Conservation (phyloP, 2,329 filamentous ascomycete species). For the Lojkania enalia region DNA sequence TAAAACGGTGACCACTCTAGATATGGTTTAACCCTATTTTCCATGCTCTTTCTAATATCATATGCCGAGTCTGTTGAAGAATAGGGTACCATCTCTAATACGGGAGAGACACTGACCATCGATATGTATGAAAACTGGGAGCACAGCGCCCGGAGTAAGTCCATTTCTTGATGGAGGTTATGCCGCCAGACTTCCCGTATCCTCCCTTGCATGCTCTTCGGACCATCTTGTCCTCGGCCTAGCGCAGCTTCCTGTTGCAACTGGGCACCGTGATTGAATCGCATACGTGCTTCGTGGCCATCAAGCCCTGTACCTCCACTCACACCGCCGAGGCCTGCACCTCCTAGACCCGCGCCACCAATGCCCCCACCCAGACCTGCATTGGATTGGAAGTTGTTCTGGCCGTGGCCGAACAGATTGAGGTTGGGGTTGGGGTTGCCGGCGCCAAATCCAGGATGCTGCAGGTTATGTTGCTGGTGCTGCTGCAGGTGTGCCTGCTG, state of each 20-base stretch:
- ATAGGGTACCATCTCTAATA: neutral
- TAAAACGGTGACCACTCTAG: neutral
- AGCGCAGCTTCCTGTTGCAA: conserved; percentile 53
- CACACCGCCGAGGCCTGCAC: conserved; percentile 58
- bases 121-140: conserved; percentile 94
- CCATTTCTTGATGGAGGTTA: conserved; percentile 91
- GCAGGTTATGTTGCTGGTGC: conserved; percentile 60
- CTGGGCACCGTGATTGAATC: conserved; percentile 74
- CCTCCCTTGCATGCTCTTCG: conserved; percentile 64
- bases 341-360: conserved; percentile 61
- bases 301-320: conserved; percentile 68
- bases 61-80: conserved; percentile 8
- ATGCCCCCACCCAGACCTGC: conserved; percentile 58
- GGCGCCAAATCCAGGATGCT: conserved; percentile 68
- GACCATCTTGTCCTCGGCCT: conserved; percentile 56
- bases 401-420: conserved; percentile 54
- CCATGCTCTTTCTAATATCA: neutral
- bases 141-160: conserved; percentile 75
- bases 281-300: conserved; percentile 84
- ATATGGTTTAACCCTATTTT: neutral
- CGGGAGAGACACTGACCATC: conserved; percentile 70
- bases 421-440: conserved; percentile 63
- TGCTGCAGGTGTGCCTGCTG: conserved; percentile 52
- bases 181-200: conserved; percentile 97
- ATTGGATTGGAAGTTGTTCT: conserved; percentile 53